phyloP scores from a whole-genome alignment of 225 moss, liverwort and hornwort genomes.

The Straminergon stramineum region DNA sequence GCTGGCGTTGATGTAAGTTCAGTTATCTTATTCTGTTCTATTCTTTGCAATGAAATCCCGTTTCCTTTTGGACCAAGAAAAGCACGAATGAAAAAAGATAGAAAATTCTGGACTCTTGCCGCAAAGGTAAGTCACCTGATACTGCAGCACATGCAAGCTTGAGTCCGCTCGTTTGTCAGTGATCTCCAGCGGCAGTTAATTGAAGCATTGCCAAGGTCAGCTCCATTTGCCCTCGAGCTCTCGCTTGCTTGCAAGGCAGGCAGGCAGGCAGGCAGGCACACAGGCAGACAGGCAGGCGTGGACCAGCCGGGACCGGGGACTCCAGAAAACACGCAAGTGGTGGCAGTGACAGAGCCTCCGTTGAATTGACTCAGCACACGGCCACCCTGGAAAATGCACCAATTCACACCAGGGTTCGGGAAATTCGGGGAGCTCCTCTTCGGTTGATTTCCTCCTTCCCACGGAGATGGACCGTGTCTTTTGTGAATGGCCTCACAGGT shows the following conservation, averaged over 20 bases:
- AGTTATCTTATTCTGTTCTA: too few relatives aligned
- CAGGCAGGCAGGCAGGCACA: not conserved
- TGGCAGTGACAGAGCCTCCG: not conserved
- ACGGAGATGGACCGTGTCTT: not conserved
- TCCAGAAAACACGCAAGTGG: slow-evolving; percentile 4
- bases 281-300: not conserved
- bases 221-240: not conserved
- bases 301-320: not conserved
- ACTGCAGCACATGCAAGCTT: not conserved
- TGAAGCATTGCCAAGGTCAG: slow-evolving; percentile 1
- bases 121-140: not conserved
- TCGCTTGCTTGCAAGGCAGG: not conserved
- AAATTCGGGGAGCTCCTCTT: too few relatives aligned
- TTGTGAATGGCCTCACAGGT: not conserved
- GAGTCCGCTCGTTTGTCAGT: not conserved
- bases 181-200: too few relatives aligned
- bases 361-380: slow-evolving; percentile 9
- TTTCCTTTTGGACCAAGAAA: too few relatives aligned
- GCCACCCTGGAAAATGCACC: not conserved
- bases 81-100: not conserved
- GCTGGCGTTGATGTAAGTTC: too few relatives aligned
- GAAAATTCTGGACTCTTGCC: not conserved
- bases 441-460: not conserved
- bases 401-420: not conserved
- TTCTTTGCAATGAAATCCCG: too few relatives aligned